Evolutionary conservation across 108 stramenopile species (phyloP).

Genomic region (Skeletonema tropicum): DNA sequence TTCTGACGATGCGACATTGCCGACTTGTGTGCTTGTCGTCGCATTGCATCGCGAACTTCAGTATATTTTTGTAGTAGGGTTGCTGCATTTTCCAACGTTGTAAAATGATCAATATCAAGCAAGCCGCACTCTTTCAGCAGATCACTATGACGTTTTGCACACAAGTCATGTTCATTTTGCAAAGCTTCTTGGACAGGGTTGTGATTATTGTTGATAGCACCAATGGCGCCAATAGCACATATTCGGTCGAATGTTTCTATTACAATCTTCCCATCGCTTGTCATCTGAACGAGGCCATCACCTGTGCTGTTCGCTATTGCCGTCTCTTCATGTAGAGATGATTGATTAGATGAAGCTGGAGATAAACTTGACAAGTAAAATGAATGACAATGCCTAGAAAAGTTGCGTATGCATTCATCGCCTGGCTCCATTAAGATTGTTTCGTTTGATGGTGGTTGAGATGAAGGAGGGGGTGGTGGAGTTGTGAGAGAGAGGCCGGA

Average conservation of each 20-base stretch:
- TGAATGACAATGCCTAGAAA: constrained; percentile 22
- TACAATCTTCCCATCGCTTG: constrained; percentile 26
- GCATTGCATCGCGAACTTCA: constrained; percentile 43
- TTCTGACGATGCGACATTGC: constrained; percentile 42
- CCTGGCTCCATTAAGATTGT: constrained; percentile 4
- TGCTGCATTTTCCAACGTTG: constrained; percentile 5
- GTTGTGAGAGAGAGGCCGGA: no score
- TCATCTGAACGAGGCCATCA: background rate
- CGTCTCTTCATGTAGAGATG: constrained; percentile 24
- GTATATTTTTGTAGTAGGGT: constrained; percentile 24
- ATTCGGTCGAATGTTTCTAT: constrained; percentile 44
- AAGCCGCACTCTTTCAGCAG: constrained; percentile 45
- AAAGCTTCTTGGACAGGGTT: background rate
- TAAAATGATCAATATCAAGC: constrained; percentile 29
- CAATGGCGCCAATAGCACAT: constrained; percentile 11
- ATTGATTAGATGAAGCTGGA: constrained; percentile 16
- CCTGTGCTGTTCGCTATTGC: background rate
- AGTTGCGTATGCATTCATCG: constrained; percentile 15
- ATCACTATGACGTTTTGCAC: constrained; percentile 12
- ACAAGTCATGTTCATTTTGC: constrained; percentile 26
- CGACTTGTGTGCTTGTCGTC: constrained; percentile 30
- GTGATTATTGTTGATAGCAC: background rate
- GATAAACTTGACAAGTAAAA: constrained; percentile 40
- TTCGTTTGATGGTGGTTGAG: background rate
- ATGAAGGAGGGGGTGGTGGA: no score